Base-by-base conservation (phyloP, 148 eudicot genomes). In the Suaeda aralocaspica region DNA sequence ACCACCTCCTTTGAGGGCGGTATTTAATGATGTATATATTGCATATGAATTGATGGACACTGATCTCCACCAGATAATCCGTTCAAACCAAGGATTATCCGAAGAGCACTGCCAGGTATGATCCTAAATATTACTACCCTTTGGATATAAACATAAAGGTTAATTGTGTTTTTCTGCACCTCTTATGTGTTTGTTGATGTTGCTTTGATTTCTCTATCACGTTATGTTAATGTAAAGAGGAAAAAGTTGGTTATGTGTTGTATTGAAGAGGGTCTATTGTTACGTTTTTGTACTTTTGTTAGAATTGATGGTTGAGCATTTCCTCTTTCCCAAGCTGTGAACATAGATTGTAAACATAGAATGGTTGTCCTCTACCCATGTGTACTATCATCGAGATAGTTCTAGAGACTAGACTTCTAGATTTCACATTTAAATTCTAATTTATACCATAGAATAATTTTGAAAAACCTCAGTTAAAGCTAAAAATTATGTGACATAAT, bases 21-120 rank as follows among this genome's bases (percentile, higher is more conserved):
- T 74, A 52, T 92, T 92, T 77, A 88, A 92, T 77, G 96, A 92
- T 76, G 96, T 92, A 42, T 92, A 92, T 79, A 90, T 92, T 75
- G 90, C 96, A 39, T 92, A 92, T 78, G 98, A 92, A 74, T 86
- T 92, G 73, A 92, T 92, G 98, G 96, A 90, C 76, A 92, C 96
- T 69, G 98, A 92, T 88, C 96, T 92, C 50, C 96, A 92, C 74
- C 98, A 92, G 81, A 90, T 92, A 44, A 92, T 92, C 59, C 98
- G 96, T 71, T 92, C 98, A 64, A 92, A 89, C 78, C 98, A 92
- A 77, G 81, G 74, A 62, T 75, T 92, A 73, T 92, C 98, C 9
- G 98, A 92, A 77, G 98, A 92, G 74, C 96, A 89, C 45, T 92
- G 98, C 67, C 98, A 92, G 96, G 98, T 92, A 77, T 59, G 70